phyloP scores from a whole-genome alignment of 2,329 filamentous ascomycete species.

The Teratosphaeria destructans region DNA sequence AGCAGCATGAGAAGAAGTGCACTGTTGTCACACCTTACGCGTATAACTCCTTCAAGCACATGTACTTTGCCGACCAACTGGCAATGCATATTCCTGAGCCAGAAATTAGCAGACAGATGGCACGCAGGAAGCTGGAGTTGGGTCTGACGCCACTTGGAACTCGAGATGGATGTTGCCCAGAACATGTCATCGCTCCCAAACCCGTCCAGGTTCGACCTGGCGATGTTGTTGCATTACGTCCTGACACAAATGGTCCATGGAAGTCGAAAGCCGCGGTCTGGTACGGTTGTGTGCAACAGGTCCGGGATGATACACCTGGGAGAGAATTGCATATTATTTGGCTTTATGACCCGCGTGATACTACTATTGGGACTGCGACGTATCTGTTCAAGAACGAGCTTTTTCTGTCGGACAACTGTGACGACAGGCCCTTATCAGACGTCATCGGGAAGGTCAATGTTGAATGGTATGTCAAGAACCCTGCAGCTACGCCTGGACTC shows the following conservation, averaged over 20 bases:
- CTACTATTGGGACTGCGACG: conserved; percentile 54
- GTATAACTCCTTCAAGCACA: conserved; percentile 51
- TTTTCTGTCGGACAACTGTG: conserved; percentile 61
- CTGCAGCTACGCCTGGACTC: conserved; percentile 40
- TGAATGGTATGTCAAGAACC: conserved; percentile 44
- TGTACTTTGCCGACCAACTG: conserved; percentile 49
- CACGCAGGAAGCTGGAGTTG: conserved; percentile 12
- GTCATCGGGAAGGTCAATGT: conserved; percentile 50
- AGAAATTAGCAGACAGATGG: conserved; percentile 13
- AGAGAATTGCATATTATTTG: conserved; percentile 56
- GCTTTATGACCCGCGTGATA: conserved; percentile 63
- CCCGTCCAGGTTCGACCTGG: conserved; percentile 28
- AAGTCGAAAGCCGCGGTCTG: conserved; percentile 43
- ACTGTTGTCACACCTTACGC: conserved; percentile 66
- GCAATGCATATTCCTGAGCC: conserved; percentile 17
- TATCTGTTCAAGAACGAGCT: conserved; percentile 66
- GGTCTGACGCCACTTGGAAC: conserved; percentile 10
- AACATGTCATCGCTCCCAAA: background rate
- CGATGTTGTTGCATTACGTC: conserved; percentile 40
- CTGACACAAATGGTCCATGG: conserved; percentile 47
- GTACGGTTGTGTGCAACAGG: conserved; percentile 58
- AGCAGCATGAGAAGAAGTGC: conserved; percentile 15
- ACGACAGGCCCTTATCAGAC: conserved; percentile 43
- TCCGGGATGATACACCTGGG: conserved; percentile 28
- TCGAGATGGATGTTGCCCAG: background rate